Evolutionary conservation across 805 yeast genomes (phyloP).

Genomic region (Monosporozyma yasuniensis): DNA sequence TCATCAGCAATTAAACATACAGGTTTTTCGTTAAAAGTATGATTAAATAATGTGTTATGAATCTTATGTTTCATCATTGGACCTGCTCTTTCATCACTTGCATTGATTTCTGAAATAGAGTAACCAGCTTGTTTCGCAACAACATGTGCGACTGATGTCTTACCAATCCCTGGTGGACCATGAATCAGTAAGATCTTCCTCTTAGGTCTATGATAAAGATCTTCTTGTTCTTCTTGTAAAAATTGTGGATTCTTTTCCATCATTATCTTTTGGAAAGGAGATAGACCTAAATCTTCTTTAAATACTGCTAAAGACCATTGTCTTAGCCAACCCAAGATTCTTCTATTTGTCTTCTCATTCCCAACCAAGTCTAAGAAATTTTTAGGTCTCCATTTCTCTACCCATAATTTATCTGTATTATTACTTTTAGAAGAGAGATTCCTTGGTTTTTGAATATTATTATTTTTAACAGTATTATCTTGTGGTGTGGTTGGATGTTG

Average conservation of each 20-base stretch:
- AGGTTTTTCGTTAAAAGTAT: conserved; percentile 63
- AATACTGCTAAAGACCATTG: conserved; percentile 58
- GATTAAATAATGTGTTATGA: conserved; percentile 52
- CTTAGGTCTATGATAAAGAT: conserved; percentile 50
- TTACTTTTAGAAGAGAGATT: neutral
- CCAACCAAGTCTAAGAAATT: conserved; percentile 61
- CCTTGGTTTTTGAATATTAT: neutral
- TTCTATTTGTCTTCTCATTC: conserved; percentile 54
- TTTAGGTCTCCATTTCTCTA: conserved; percentile 62
- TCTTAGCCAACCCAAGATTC: conserved; percentile 52
- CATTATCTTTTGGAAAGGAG: neutral
- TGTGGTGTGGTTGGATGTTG: neutral
- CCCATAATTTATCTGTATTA: conserved; percentile 31
- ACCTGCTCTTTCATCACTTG: conserved; percentile 70
- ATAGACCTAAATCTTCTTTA: conserved; percentile 31
- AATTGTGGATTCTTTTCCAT: neutral
- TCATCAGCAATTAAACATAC: conserved; percentile 83
- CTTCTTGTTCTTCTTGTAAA: conserved; percentile 22
- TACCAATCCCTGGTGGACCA: conserved; percentile 94
- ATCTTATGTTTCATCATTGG: conserved; percentile 46
- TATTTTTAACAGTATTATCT: neutral
- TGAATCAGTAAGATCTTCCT: conserved; percentile 63
- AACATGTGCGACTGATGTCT: conserved; percentile 80
- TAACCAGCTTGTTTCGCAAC: conserved; percentile 78
- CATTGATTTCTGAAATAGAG: conserved; percentile 74